Evolutionary conservation across 495 filamentous ascomycete genomes (phyloP), one percentile per base, ranked within the genome.

Genomic region (Aspergillus bertholletiae): DNA sequence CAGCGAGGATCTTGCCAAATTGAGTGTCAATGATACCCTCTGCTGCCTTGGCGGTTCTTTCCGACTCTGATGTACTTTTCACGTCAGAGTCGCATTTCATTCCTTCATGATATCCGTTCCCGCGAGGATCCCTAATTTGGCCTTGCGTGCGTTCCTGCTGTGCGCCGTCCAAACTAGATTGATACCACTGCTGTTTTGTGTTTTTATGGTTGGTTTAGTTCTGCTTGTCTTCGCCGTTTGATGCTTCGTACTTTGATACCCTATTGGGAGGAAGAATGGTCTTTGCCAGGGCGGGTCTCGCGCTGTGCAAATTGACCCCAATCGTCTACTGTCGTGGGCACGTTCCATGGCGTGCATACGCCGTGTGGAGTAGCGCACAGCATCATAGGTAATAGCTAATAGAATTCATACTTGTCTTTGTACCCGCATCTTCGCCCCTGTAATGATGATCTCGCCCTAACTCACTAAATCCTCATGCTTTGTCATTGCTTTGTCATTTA

Each of bases 111-210:
- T 65, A 61, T 66, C 60, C 65, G 62, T 64, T 63, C 63, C 58
- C 65, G 66, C 68, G 68, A 70, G 64, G 62, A 62, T 66, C 66
- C 65, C 72, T 64, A 64, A 59, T 58, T 44, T 46, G 62, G 58
- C 57, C 46, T 65, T 48, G 71, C 54, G 64, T 63, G 69, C 71
- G 62, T 59, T 67, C 69, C 70, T 68, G 71, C 63, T 67, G 64
- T 68, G 63, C 64, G 63, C 68, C 68, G 64, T 66, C 63, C 55
- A 58, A 59, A 67, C 71, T 78, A 78, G 76, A 80, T 76, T 78
- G 76, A 80, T 80, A 78, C 73, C 74, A 78, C 67, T 68, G 61
- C 59, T 65, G 49, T 66, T 69, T 62, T 63, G 46, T 53, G 61
- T 65, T 67, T 57, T 56, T 49, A 58, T 61, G 58, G 58, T 41